phyloP scores from a whole-genome alignment of 495 filamentous ascomycete genomes.

The Aspergillus panamensis region DNA sequence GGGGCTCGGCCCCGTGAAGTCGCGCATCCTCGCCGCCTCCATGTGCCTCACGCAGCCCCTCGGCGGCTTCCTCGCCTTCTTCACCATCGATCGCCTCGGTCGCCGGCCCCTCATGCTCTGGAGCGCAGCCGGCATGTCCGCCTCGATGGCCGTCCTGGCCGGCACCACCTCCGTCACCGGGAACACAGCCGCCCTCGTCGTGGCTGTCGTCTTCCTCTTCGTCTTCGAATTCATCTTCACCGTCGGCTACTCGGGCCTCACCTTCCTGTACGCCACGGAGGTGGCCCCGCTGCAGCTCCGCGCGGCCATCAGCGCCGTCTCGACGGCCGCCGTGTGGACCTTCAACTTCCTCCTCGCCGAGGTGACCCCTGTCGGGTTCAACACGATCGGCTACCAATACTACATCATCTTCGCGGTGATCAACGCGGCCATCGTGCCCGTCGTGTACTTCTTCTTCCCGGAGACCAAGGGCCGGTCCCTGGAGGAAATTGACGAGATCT shows the following conservation, averaged over 20 bases:
- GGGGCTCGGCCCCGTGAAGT: slow-evolving; percentile 66
- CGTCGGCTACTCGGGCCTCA: slow-evolving; percentile 61
- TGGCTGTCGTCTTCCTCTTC: slow-evolving; percentile 41
- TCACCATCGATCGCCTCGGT: slow-evolving; percentile 70
- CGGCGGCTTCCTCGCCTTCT: slow-evolving; percentile 70
- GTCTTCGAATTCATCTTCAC: slow-evolving; percentile 45
- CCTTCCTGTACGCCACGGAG: slow-evolving; percentile 63
- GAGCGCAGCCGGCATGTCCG: slow-evolving; percentile 51
- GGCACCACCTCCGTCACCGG: slow-evolving; percentile 43
- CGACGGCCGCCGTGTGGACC: slow-evolving; percentile 62
- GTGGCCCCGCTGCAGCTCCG: slow-evolving; percentile 66
- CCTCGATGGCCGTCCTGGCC: slow-evolving; percentile 55
- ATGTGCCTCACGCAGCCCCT: slow-evolving; percentile 74
- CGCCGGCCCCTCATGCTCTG: slow-evolving; percentile 62
- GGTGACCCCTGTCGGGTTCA: slow-evolving; percentile 45
- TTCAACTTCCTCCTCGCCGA: slow-evolving; percentile 48
- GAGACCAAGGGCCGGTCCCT: slow-evolving; percentile 59
- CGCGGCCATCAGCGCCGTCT: slow-evolving; percentile 63
- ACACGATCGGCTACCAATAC: slow-evolving; percentile 43
- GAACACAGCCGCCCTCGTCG: slow-evolving; percentile 36
- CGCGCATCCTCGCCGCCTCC: slow-evolving; percentile 71
- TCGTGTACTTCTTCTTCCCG: slow-evolving; percentile 57
- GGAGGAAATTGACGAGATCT: slow-evolving; percentile 77
- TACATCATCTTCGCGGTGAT: slow-evolving; percentile 50
- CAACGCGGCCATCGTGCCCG: slow-evolving; percentile 45